phyloP scores from a whole-genome alignment of 768 basidiomycete genomes.

The Sporobolomyces pararoseus region DNA sequence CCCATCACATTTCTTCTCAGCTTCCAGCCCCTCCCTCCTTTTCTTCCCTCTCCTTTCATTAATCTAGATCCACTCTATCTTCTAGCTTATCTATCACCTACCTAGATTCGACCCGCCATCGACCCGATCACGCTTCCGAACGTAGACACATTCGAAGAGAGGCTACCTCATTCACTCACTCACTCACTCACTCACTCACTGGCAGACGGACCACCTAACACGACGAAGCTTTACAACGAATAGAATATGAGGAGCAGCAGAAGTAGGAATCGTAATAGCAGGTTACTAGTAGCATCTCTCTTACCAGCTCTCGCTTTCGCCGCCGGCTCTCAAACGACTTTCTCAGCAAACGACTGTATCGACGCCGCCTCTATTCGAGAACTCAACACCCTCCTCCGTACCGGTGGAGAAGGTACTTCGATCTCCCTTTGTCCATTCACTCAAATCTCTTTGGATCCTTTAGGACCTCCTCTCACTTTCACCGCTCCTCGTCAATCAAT shows the following conservation, averaged over 20 bases:
- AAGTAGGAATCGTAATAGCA: too few species aligned
- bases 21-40: background rate
- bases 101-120: too few species aligned
- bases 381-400: conserved; percentile 32
- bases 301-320: background rate
- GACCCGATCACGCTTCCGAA: too few species aligned
- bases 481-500: conserved; percentile 32
- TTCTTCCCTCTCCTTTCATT: background rate
- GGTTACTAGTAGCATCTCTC: too few species aligned
- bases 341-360: conserved; percentile 14
- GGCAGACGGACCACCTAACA: too few species aligned
- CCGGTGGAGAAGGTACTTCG: conserved; percentile 20
- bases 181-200: too few species aligned
- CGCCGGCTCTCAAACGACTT: background rate
- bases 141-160: too few species aligned
- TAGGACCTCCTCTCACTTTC: conserved; percentile 29
- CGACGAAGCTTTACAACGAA: too few species aligned
- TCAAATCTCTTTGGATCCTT: conserved; percentile 28
- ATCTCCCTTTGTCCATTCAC: conserved; percentile 34
- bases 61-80: background rate
- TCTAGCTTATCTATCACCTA: too few species aligned
- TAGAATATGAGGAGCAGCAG: background rate
- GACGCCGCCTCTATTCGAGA: conserved; percentile 19
- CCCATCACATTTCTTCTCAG: background rate
- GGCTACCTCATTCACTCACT: too few species aligned